Conservation (phyloP, 116 monocot genomes). For the Papilionanthe hybrid region DNA sequence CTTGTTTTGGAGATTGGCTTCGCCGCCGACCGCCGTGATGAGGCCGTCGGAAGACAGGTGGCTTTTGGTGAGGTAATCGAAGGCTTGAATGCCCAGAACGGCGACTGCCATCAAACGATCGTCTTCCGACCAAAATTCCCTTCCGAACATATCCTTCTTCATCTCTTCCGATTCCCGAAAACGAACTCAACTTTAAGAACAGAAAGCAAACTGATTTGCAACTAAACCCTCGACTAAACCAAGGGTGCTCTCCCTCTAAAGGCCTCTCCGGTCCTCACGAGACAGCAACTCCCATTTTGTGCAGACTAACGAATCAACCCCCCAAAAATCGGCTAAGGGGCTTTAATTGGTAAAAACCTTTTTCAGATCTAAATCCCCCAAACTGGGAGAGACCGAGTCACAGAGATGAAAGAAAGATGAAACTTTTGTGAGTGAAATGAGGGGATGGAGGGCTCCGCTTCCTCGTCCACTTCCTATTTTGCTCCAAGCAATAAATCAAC, state of each 20-base stretch:
- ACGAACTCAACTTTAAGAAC: background rate
- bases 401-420: background rate
- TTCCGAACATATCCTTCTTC: conserved; percentile 26
- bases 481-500: background rate
- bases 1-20: conserved; percentile 45
- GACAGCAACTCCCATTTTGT: conserved; percentile 3
- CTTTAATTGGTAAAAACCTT: conserved; percentile 1
- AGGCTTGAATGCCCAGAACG: conserved; percentile 35
- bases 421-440: background rate
- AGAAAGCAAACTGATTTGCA: background rate
- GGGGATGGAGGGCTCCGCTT: background rate
- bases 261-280: background rate
- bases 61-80: conserved; percentile 23
- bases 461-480: background rate
- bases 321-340: background rate
- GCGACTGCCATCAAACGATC: conserved; percentile 21
- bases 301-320: background rate
- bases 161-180: conserved; percentile 6
- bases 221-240: conserved; percentile 5
- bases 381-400: background rate
- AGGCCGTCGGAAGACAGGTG: conserved; percentile 25
- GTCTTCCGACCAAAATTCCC: conserved; percentile 25
- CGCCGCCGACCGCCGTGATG: conserved; percentile 16
- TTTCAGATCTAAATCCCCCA: background rate
- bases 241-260: background rate